Evolutionary conservation across 495 filamentous ascomycete genomes (phyloP).

Genomic region (Lophium mytilinum): DNA sequence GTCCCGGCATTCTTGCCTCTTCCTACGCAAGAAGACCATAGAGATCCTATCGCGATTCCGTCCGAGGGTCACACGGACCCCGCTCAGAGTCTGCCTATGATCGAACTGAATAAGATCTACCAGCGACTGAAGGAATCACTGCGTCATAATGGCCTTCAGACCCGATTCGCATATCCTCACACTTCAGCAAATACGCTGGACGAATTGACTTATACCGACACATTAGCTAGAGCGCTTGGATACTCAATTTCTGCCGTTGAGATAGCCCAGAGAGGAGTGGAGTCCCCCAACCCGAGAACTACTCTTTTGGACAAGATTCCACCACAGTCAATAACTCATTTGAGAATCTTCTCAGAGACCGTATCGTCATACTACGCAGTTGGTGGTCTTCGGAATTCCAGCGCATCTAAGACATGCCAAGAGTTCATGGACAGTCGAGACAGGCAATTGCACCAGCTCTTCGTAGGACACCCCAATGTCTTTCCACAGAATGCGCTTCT

Average conservation of each 20-base stretch:
- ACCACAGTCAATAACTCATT: conserved; percentile 69
- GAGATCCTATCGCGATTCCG: conserved; percentile 13
- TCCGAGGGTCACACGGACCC: conserved; percentile 6
- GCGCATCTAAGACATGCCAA: conserved; percentile 50
- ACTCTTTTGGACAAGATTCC: conserved; percentile 81
- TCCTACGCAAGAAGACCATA: conserved; percentile 18
- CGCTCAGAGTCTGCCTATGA: conserved; percentile 8
- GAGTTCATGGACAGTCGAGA: conserved; percentile 65
- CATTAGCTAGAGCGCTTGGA: conserved; percentile 65
- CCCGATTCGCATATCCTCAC: conserved; percentile 40
- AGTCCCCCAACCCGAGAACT: conserved; percentile 57
- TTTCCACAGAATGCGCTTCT: conserved; percentile 28
- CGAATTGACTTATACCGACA: conserved; percentile 56
- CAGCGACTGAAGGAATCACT: conserved; percentile 72
- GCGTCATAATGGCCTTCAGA: conserved; percentile 56
- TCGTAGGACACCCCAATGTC: conserved; percentile 40
- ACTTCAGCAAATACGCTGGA: conserved; percentile 30
- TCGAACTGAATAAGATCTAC: conserved; percentile 74
- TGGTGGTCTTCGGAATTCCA: conserved; percentile 53
- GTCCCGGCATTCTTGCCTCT: conserved; percentile 43
- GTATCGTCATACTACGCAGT: conserved; percentile 75
- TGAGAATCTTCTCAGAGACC: conserved; percentile 87
- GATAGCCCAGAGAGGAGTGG: conserved; percentile 83
- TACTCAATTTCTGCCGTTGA: conserved; percentile 86
- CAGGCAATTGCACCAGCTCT: conserved; percentile 69